These are phyloP conservation scores for Annona cherimola DNA, from an alignment of 164 flowering plant species.

Conservation along the genomic window DNA sequence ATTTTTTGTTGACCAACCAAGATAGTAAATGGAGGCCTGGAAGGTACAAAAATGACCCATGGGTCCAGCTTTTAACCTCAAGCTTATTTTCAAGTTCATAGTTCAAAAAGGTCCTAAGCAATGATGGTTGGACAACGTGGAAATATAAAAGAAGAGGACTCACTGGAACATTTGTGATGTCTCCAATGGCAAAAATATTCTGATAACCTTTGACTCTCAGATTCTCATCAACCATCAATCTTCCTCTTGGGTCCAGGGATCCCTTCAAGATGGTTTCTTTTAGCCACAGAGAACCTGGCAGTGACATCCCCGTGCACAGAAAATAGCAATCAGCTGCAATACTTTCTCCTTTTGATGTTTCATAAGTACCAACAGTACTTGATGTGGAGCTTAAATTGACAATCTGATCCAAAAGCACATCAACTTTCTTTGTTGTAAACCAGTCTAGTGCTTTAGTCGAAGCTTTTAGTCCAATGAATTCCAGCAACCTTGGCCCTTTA, in stretches of 20 bases:
- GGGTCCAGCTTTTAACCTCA: not conserved
- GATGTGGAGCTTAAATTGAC: constrained; percentile 32
- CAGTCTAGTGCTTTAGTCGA: constrained; percentile 58
- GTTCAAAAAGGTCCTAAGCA: not conserved
- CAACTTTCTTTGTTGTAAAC: constrained; percentile 65
- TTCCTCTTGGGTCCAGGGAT: constrained; percentile 50
- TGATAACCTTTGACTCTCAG: constrained; percentile 58
- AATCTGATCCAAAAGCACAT: constrained; percentile 51
- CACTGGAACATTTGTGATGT: constrained; percentile 71
- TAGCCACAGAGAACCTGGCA: constrained; percentile 56
- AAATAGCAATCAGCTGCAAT: constrained; percentile 68
- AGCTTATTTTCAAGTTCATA: not conserved
- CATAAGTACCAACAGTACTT: constrained; percentile 32
- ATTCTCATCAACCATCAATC: constrained; percentile 64
- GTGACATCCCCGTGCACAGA: constrained; percentile 53
- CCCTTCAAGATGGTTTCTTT: constrained; percentile 42
- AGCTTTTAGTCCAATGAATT: constrained; percentile 73
- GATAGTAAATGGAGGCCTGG: not conserved
- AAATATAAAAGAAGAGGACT: constrained; percentile 13
- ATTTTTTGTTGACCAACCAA: not conserved
- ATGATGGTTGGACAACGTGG: not conserved
- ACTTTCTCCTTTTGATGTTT: constrained; percentile 48
- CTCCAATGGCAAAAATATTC: constrained; percentile 78
- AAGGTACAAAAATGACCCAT: not conserved
- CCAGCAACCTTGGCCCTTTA: constrained; percentile 59